Evolutionary conservation across 306 rosid genomes (phyloP).

Genomic region (Glycine soja): DNA sequence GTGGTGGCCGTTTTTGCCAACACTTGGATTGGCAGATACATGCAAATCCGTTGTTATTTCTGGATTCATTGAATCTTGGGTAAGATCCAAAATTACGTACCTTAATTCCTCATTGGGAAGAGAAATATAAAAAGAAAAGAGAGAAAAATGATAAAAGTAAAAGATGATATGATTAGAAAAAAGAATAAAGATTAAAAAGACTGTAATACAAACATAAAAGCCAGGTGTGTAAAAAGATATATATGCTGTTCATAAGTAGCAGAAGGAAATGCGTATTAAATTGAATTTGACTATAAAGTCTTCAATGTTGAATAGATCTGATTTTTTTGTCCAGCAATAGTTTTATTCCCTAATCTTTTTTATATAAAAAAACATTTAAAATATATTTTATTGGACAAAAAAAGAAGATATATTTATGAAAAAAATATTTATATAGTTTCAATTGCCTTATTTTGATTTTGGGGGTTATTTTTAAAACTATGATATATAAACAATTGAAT

Average conservation of each 20-base stretch:
- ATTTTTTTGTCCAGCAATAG: neutral
- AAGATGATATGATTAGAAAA: neutral
- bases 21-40: slow-evolving; percentile 74
- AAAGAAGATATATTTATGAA: neutral
- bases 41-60: slow-evolving; percentile 60
- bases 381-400: neutral
- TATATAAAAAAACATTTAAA: neutral
- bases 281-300: neutral
- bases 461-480: neutral
- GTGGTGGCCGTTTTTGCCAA: slow-evolving; percentile 73
- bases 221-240: neutral
- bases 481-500: neutral
- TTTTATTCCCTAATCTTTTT: neutral
- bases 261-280: neutral
- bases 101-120: neutral
- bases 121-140: too few species aligned
- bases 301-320: neutral
- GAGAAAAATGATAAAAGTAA: neutral
- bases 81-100: slow-evolving; percentile 26
- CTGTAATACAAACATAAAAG: neutral
- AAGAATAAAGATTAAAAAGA: neutral
- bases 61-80: slow-evolving; percentile 68
- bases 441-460: neutral
- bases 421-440: neutral
- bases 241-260: too few species aligned